These are phyloP conservation scores for Castanopsis chinensis DNA, from an alignment of 306 rosid species.

Conservation along the genomic window DNA sequence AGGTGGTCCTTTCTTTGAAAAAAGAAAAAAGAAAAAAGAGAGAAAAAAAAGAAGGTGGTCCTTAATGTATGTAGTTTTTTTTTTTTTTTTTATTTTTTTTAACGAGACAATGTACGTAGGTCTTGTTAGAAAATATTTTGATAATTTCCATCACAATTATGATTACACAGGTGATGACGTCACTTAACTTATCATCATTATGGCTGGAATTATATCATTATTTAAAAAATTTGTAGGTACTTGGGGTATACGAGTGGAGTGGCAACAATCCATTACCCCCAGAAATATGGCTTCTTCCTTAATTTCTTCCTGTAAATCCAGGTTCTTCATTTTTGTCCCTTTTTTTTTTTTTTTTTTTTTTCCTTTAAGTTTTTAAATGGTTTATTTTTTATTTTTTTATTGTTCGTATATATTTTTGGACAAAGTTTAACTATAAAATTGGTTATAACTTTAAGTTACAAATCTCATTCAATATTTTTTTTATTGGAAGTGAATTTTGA, in stretches of 20 bases:
- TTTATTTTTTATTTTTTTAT: too few relatives aligned
- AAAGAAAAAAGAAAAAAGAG: too few relatives aligned
- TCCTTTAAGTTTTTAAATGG: too few relatives aligned
- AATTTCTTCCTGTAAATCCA: constrained; percentile 62
- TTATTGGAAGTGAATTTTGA: too few relatives aligned
- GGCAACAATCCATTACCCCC: constrained; percentile 70
- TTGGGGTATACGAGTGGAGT: constrained; percentile 77
- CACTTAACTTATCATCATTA: neutral
- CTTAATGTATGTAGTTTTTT: neutral
- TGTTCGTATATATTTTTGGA: too few relatives aligned
- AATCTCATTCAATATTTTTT: too few relatives aligned
- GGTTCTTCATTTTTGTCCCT: constrained; percentile 21
- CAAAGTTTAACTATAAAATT: too few relatives aligned
- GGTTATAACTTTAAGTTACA: too few relatives aligned
- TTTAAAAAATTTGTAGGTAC: constrained; percentile 32
- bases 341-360: neutral
- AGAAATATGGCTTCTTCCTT: constrained; percentile 69
- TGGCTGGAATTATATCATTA: neutral
- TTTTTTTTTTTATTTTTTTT: neutral
- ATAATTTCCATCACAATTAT: neutral
- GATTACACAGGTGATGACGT: neutral
- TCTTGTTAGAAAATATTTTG: neutral
- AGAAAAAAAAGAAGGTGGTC: neutral
- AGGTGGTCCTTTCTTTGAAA: too few relatives aligned
- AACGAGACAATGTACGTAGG: neutral